phyloP scores from a whole-genome alignment of 345 rosid species.

The Fremontodendron californicum region DNA sequence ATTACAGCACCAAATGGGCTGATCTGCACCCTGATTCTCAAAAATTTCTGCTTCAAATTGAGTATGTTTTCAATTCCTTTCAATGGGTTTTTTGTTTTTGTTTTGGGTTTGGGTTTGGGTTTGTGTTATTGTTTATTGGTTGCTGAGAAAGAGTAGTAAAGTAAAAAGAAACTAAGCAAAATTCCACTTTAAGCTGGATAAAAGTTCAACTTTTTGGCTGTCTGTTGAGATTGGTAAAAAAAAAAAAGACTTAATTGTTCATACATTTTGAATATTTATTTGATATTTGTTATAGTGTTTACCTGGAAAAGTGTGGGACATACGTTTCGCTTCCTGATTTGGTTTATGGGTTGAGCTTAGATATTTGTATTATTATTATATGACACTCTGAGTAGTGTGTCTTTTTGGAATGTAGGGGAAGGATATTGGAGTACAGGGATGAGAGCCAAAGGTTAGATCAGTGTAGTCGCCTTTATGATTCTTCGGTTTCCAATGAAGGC shows the following conservation, averaged over 20 bases:
- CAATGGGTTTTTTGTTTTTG: background rate
- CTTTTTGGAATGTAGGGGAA: conserved; percentile 49
- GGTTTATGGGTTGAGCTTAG: background rate
- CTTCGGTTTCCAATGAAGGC: conserved; percentile 81
- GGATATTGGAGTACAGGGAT: conserved; percentile 71
- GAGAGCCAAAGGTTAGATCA: conserved; percentile 92
- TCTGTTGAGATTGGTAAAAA: background rate
- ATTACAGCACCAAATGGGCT: conserved; percentile 85
- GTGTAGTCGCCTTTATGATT: conserved; percentile 87
- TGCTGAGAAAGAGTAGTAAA: background rate
- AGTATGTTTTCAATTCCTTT: background rate
- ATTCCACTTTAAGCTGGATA: background rate
- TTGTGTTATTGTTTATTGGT: background rate
- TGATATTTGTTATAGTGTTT: background rate
- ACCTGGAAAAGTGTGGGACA: background rate
- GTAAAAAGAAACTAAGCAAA: background rate
- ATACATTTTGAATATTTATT: background rate
- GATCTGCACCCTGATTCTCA: conserved; percentile 97
- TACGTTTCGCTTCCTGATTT: conserved; percentile 7
- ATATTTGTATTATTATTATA: background rate
- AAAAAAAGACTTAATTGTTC: background rate
- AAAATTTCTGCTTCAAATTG: conserved; percentile 62
- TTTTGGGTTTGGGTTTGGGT: background rate
- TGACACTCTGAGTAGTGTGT: conserved; percentile 12
- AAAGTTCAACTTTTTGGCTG: background rate